A percentile compares a stretch with the other conserved stretches of the same genome.
These are phyloP conservation scores for Haematococcus sp. DNA, from an alignment of 139 green algal species.

Conservation along the genomic window DNA sequence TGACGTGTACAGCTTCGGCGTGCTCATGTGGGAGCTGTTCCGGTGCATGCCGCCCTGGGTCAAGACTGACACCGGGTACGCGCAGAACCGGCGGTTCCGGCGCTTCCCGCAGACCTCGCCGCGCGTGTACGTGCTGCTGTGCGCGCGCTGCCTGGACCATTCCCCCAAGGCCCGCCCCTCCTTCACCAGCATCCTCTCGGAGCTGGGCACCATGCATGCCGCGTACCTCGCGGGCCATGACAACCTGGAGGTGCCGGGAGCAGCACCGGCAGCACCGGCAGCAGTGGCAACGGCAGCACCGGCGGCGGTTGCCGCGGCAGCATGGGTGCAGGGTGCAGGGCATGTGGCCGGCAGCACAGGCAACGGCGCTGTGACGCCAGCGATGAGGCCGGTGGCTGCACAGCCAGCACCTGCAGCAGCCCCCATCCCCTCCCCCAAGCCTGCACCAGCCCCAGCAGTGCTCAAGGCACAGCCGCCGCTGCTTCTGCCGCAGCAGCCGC, in stretches of 20 bases:
- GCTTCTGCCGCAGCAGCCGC: too few species aligned
- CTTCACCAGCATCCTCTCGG: background rate
- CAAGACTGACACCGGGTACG: background rate
- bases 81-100: constrained; percentile 2
- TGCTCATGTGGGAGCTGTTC: constrained; percentile 32
- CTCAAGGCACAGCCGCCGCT: too few species aligned
- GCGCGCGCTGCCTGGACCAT: background rate
- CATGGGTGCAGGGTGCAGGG: too few species aligned
- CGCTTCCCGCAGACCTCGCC: background rate
- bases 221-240: background rate
- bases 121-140: constrained; percentile 1
- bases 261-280: background rate
- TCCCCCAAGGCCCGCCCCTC: background rate
- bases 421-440: too few species aligned
- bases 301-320: too few species aligned
- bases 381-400: too few species aligned
- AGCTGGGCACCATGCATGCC: background rate
- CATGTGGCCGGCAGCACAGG: too few species aligned
- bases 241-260: background rate
- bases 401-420: too few species aligned
- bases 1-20: constrained; percentile 36
- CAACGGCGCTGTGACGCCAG: too few species aligned
- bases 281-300: too few species aligned
- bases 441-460: too few species aligned
- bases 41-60: constrained; percentile 13